These are phyloP conservation scores for Penicillium daleae DNA, from an alignment of 495 filamentous ascomycete species.

Conservation along the genomic window DNA sequence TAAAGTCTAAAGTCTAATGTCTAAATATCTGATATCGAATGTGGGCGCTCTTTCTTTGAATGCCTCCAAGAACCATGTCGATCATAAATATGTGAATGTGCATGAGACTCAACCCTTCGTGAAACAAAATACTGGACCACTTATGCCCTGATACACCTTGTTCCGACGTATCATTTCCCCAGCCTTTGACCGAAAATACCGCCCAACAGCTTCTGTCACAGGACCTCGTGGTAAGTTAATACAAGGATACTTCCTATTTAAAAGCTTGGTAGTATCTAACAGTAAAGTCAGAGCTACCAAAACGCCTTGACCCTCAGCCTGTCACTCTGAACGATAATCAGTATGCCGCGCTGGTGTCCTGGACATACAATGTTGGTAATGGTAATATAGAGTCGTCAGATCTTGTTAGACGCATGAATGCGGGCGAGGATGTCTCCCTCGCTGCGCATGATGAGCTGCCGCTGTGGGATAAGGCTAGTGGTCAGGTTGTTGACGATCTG, in stretches of 20 bases:
- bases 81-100: neutral
- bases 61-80: neutral
- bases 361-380: neutral
- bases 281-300: neutral
- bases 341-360: neutral
- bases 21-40: neutral
- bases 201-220: neutral
- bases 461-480: conserved; percentile 50
- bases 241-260: too few relatives aligned
- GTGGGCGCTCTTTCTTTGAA: neutral
- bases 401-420: neutral
- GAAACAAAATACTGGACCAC: neutral
- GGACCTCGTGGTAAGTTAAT: neutral
- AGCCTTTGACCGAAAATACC: neutral
- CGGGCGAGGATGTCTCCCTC: conserved; percentile 3
- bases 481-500: conserved; percentile 32
- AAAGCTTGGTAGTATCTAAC: neutral
- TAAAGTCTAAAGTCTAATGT: neutral
- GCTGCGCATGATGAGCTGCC: conserved; percentile 42
- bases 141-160: neutral
- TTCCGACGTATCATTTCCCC: neutral
- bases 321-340: neutral
- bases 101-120: neutral
- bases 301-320: neutral
- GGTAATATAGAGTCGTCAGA: conserved; percentile 1